Evolutionary conservation across 2,329 filamentous ascomycete species (phyloP), one percentile per base, ranked within the genome.

Genomic region (Fusarium nelsonii): DNA sequence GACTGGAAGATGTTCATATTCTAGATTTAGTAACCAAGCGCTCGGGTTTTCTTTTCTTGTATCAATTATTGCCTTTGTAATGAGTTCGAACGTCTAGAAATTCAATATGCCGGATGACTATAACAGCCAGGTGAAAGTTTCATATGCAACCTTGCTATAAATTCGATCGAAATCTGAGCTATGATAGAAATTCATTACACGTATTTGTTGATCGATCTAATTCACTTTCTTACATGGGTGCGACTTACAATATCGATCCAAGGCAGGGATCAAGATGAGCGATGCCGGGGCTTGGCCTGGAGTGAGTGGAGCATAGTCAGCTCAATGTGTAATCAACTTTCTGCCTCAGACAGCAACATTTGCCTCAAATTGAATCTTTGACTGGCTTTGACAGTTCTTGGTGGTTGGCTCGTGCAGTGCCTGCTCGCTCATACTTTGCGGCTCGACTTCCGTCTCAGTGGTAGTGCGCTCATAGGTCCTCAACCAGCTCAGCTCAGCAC

Each of bases 261-360:
- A 65, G 34, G 23, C 54, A 46, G 40, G 52, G 60, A 48, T 65
- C 46, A 46, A 48, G 41, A 48, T 58, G 52, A 56, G 55, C 55
- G 53, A 70, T 70, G 64, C 68, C 51, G 68, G 58, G 43, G 57
- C 52, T 67, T 55, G 46, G 46, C 43, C 28, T 51, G 33, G 51
- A 20, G 41, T 57, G 45, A 55, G 68, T 71, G 60, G 61, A 53
- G 58, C 63, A 71, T 18, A 20, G 52, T 58, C 57, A 8, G 28
- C 43, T 23, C 15, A 46, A 36, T 63, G 33, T 63, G 37, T 37
- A 64, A 44, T 44, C 32, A 33, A 39, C 65, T 75, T 68, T 68
- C 65, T 77, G 71, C 74, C 74, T 76, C 74, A 75, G 74, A 73
- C 75, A 76, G 40, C 65, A 70, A 72, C 48, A 57, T 70, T 66